These are phyloP conservation scores for Aspergillus biplanus DNA, from an alignment of 495 filamentous ascomycete genomes.

Conservation along the genomic window DNA sequence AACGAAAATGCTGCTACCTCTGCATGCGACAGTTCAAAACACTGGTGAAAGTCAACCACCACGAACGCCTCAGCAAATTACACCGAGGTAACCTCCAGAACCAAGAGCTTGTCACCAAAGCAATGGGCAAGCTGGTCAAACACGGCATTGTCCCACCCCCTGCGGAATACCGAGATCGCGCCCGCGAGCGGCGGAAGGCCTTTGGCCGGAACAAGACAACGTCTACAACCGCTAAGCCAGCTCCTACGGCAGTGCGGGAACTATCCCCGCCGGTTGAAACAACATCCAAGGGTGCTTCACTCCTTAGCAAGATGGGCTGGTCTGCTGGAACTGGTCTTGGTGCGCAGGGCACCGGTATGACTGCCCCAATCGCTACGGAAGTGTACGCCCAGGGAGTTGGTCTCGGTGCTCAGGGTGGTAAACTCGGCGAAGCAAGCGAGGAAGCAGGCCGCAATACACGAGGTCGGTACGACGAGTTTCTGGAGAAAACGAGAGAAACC, in stretches of 20 bases:
- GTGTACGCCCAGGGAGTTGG: constrained; percentile 85
- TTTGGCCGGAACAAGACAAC: constrained; percentile 67
- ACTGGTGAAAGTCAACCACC: constrained; percentile 67
- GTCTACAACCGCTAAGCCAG: constrained; percentile 41
- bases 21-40: constrained; percentile 77
- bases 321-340: constrained; percentile 78
- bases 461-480: constrained; percentile 70
- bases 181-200: constrained; percentile 75
- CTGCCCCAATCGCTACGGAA: constrained; percentile 74
- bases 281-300: constrained; percentile 77
- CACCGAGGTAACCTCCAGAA: constrained; percentile 73
- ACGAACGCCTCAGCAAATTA: constrained; percentile 75
- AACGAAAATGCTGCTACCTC: constrained; percentile 74
- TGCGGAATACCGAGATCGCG: constrained; percentile 77
- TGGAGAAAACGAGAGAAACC: constrained; percentile 76
- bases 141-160: constrained; percentile 41
- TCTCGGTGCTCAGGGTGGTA: constrained; percentile 80
- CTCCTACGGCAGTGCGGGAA: constrained; percentile 37
- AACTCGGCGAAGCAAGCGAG: constrained; percentile 80
- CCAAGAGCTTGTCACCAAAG: constrained; percentile 59
- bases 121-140: constrained; percentile 61
- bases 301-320: constrained; percentile 94
- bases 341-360: constrained; percentile 75
- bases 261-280: constrained; percentile 41
- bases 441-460: constrained; percentile 76